phyloP scores from a whole-genome alignment of 2,329 filamentous ascomycete genomes.

The Colletotrichum sidae region DNA sequence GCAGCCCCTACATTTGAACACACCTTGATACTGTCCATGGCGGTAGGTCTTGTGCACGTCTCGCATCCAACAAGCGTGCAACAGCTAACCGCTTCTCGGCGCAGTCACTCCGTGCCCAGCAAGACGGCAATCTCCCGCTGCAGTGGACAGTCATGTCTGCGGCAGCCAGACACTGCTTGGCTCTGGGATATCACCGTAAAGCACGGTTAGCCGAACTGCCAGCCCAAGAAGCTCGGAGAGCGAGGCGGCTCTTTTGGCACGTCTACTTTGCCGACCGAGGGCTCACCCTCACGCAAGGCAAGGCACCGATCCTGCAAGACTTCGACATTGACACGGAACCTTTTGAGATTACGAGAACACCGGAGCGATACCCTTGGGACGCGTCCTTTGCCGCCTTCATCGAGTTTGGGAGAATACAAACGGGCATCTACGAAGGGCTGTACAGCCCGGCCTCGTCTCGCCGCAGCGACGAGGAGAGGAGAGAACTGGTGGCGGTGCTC shows the following conservation, averaged over 20 bases:
- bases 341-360: constrained; percentile 20
- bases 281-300: constrained; percentile 37
- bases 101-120: constrained; percentile 38
- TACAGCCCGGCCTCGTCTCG: constrained; percentile 29
- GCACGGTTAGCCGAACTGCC: constrained; percentile 26
- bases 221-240: constrained; percentile 24
- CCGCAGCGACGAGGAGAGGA: constrained; percentile 12
- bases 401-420: constrained; percentile 32
- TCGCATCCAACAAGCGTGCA: background rate
- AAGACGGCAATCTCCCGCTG: constrained; percentile 34
- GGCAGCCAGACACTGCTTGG: constrained; percentile 38
- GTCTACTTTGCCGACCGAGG: constrained; percentile 38
- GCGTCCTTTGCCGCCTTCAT: constrained; percentile 23
- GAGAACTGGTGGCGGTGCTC: constrained; percentile 12
- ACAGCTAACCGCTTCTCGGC: background rate
- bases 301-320: constrained; percentile 37
- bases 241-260: constrained; percentile 39
- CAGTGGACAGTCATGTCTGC: constrained; percentile 38
- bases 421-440: constrained; percentile 35
- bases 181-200: constrained; percentile 39
- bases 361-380: constrained; percentile 34
- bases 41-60: constrained; percentile 10
- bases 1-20: constrained; percentile 37
- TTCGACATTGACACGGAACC: constrained; percentile 37
- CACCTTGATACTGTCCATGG: constrained; percentile 34